Evolutionary conservation across 2,329 filamentous ascomycete species (phyloP), one percentile per base, ranked within the genome.

Genomic region (Botrytis pseudocinerea): DNA sequence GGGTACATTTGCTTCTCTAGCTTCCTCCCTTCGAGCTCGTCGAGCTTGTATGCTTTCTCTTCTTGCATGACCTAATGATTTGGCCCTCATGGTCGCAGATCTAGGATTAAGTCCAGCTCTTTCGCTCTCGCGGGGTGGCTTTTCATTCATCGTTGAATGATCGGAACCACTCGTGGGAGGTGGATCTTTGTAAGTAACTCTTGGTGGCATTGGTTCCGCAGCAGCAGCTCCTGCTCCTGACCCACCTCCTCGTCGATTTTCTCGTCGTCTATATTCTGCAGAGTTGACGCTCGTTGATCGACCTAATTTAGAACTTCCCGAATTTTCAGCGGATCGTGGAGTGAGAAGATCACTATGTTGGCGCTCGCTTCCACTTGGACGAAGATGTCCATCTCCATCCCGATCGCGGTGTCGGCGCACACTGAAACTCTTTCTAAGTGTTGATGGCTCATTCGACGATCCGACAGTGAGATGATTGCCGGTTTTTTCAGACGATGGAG

Each of bases 231-330:
- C 86, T 76, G 88, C 83, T 73, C 87, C 85, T 64, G 85, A 84
- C 61, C 88, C 83, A 70, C 92, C 32, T 63, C 85, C 86, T 76
- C 88, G 83, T 74, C 87, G 85, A 66, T 85, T 85, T 66, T 89
- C 83, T 71, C 92, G 89, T 74, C 92, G 86, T 75, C 93, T 88
- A 74, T 93, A 90, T 75, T 97, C 94, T 42, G 92, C 93, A 2
- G 93, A 96, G 79, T 95, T 97, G 71, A 98, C 95, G 80, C 95
- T 98, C 14, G 95, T 94, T 10, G 94, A 97, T 75, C 95, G 89
- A 51, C 93, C 93, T 28, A 98, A 85, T 77, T 92, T 92, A 65
- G 88, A 90, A 70, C 87, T 87, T 32, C 89, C 85, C 66, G 84
- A 83, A 71, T 83, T 88, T 57, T 90, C 90, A 32, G 87, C 86